These are phyloP conservation scores for Pythium phragmiticola DNA, from an alignment of 352 stramenopile genomes.

Conservation along the genomic window DNA sequence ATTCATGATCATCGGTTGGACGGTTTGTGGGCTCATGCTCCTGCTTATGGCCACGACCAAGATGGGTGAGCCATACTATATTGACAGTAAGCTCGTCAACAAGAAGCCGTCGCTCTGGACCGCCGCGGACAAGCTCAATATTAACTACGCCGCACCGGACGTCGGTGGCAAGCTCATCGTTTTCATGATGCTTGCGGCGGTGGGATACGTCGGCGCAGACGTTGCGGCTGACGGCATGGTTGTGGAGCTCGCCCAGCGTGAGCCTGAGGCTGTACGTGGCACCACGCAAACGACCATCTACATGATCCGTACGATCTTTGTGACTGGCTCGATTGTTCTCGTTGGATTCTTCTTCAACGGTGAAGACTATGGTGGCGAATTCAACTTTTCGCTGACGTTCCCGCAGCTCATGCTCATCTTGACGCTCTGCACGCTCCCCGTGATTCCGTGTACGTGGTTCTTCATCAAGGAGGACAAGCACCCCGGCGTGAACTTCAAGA, in stretches of 20 bases:
- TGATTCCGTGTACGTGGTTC: constrained; percentile 20
- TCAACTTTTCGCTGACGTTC: constrained; percentile 18
- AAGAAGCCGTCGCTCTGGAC: background rate
- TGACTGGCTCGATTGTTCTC: constrained; percentile 7
- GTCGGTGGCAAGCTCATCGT: constrained; percentile 13
- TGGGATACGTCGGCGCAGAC: constrained; percentile 28
- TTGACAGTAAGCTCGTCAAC: background rate
- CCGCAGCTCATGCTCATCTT: constrained; percentile 23
- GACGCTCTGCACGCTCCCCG: constrained; percentile 11
- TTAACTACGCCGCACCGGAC: constrained; percentile 13
- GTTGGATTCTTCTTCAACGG: constrained; percentile 26
- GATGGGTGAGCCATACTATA: constrained; percentile 17
- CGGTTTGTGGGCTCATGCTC: constrained; percentile 8
- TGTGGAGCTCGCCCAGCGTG: constrained; percentile 28
- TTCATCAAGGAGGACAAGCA: constrained; percentile 25
- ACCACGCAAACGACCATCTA: constrained; percentile 28
- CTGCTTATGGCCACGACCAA: constrained; percentile 11
- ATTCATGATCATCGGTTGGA: constrained; percentile 23
- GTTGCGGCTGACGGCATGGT: constrained; percentile 23
- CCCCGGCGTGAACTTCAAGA: constrained; percentile 2
- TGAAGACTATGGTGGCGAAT: constrained; percentile 20
- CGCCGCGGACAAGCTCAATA: background rate
- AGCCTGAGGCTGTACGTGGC: constrained; percentile 25
- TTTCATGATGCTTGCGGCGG: constrained; percentile 20
- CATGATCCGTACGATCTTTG: constrained; percentile 20